Percentiles rank a stretch among this genome's conserved stretches.
phyloP scores from a whole-genome alignment of 805 yeast species.

The Candida tallmaniae region DNA sequence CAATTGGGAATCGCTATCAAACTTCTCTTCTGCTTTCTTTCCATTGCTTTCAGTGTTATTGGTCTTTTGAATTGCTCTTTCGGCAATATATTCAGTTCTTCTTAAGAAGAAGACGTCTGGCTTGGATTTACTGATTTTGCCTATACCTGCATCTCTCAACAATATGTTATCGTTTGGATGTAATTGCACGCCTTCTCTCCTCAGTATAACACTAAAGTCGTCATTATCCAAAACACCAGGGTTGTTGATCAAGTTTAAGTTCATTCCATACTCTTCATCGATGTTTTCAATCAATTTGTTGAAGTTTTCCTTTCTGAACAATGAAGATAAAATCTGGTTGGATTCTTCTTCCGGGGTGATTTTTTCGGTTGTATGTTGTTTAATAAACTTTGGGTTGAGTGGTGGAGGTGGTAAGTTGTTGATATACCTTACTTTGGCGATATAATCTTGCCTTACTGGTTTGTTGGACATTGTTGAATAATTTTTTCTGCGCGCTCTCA shows the following conservation, averaged over 20 bases:
- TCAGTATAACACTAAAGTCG: constrained; percentile 42
- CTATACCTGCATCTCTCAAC: constrained; percentile 71
- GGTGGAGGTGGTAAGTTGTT: constrained; percentile 93
- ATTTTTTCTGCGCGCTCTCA: too few species aligned
- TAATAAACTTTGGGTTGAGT: constrained; percentile 79
- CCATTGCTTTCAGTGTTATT: constrained; percentile 2
- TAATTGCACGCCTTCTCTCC: constrained; percentile 35
- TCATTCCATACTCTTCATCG: constrained; percentile 69
- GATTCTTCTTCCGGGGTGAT: constrained; percentile 34
- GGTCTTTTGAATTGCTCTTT: constrained; percentile 36
- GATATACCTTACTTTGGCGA: constrained; percentile 76
- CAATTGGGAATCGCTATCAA: constrained; percentile 61
- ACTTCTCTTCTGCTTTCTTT: constrained; percentile 25
- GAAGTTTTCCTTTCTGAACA: constrained; percentile 72
- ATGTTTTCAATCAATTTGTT: constrained; percentile 52
- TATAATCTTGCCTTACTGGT: constrained; percentile 64
- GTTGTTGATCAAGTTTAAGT: constrained; percentile 62
- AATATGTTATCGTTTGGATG: constrained; percentile 76
- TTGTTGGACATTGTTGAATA: too few species aligned
- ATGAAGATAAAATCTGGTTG: constrained; percentile 57
- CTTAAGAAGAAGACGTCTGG: constrained; percentile 77
- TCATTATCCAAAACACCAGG: constrained; percentile 65
- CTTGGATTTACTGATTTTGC: constrained; percentile 37
- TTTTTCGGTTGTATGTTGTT: constrained; percentile 41
- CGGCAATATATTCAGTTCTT: constrained; percentile 89